Evolutionary conservation across 192 early-diverging fungal species (phyloP), one percentile per base, ranked within the genome.

Genomic region (Chytriomyces sp.): DNA sequence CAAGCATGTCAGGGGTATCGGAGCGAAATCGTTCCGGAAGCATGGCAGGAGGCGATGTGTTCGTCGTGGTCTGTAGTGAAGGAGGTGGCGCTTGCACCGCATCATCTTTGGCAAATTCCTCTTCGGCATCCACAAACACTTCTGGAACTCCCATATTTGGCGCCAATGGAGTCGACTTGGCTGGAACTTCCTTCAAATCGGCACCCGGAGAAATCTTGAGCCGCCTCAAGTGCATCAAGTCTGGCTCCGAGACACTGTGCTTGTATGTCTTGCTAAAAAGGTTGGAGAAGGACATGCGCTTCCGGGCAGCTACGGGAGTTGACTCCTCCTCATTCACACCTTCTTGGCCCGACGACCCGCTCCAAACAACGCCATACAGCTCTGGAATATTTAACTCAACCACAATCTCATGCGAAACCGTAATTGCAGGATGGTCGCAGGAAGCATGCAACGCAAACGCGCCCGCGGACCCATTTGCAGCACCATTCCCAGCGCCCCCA

Each of bases 331-430:
- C n/a, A 38, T 14, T 12, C 33, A 38, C 33, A 38, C 14, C n/a
- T 3, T 10, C 28, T 62, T 37, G 30, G 28, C 14, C n/a, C 38
- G 30, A 14, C 25, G 12, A 17, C 30, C 12, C n/a, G 59, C 7
- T 37, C 12, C n/a, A 10, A 34, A 8, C 7, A 22, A 19, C 39
- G 37, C 31, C 63, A 3, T n/a, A n/a, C 17, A 17, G 22, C 7
- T 31, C 34, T 33, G 49, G 49, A 32, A 68, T 34, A 26, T 68
- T 32, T 6, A 68, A 17, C 5, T 52, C 68, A 28, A 70, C 56
- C 6, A 70, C 68, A 41, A 70, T 25, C 37, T 70, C 68, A 70
- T 70, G 68, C n/a, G 33, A 41, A 12, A 70, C 39, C 7, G 34
- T 25, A 3, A 70, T 30, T 7, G 55, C 68, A 19, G 68, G 37